Conservation (phyloP, 1,284 basidiomycete genomes). For the Naganishia sp. region DNA sequence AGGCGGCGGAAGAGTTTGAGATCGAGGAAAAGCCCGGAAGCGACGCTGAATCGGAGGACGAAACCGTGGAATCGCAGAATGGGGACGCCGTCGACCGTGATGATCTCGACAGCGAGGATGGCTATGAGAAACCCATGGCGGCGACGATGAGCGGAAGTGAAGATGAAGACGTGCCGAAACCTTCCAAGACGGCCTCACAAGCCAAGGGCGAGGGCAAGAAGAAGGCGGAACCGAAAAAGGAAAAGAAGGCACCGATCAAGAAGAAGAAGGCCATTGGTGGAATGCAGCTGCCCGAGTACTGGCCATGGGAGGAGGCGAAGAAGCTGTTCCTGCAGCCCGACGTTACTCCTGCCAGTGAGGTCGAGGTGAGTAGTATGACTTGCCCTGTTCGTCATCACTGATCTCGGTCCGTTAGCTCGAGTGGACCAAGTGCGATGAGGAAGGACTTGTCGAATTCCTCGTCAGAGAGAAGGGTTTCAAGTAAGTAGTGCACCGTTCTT, state of each 20-base stretch:
- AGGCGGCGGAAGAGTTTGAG: slow-evolving; percentile 32
- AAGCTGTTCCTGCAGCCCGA: slow-evolving; percentile 86
- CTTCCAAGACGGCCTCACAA: slow-evolving; percentile 28
- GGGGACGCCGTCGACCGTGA: slow-evolving; percentile 2
- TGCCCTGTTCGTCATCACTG: not conserved
- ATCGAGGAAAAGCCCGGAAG: slow-evolving; percentile 37
- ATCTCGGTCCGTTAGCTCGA: slow-evolving; percentile 65
- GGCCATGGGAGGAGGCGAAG: slow-evolving; percentile 96
- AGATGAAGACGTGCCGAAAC: slow-evolving; percentile 37
- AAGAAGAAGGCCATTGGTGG: slow-evolving; percentile 63
- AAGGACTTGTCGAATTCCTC: slow-evolving; percentile 91
- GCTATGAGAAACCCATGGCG: slow-evolving; percentile 30
- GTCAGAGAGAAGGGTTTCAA: slow-evolving; percentile 97
- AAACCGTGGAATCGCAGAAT: slow-evolving; percentile 29
- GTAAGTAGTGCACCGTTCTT: slow-evolving; percentile 58
- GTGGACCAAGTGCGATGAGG: slow-evolving; percentile 91
- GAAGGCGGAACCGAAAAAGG: slow-evolving; percentile 35
- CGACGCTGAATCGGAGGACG: slow-evolving; percentile 23
- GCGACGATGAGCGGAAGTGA: slow-evolving; percentile 27
- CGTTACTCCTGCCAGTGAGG: slow-evolving; percentile 77
- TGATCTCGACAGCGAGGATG: slow-evolving; percentile 49
- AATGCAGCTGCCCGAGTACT: slow-evolving; percentile 81
- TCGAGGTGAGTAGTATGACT: slow-evolving; percentile 65
- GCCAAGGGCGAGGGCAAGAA: slow-evolving; percentile 20
- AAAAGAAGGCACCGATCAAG: slow-evolving; percentile 37